Conservation (phyloP, 306 rosid species). For the Castanea crenata region DNA sequence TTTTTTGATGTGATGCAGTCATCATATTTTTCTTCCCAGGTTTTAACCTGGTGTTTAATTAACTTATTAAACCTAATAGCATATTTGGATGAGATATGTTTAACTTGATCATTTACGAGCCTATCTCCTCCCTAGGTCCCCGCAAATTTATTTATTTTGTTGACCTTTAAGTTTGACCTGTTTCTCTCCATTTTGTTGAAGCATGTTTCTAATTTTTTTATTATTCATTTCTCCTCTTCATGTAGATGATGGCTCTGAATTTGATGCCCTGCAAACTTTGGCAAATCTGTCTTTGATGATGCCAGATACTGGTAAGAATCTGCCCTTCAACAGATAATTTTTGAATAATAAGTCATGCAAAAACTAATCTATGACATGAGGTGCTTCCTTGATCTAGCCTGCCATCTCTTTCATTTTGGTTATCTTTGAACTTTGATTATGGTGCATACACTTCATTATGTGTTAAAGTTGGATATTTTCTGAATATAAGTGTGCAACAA, state of each 20-base stretch:
- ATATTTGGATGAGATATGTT: conserved; percentile 11
- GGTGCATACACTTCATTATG: not conserved
- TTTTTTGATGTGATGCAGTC: conserved; percentile 7
- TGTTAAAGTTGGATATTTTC: not conserved
- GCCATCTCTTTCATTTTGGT: conserved; percentile 1
- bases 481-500: not conserved
- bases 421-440: not conserved
- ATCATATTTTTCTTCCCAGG: conserved; percentile 2
- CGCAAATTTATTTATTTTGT: conserved; percentile 1
- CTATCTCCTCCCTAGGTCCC: not conserved
- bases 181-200: conserved; percentile 25
- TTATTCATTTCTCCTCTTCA: conserved; percentile 18
- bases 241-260: conserved; percentile 73
- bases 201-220: conserved; percentile 14
- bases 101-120: not conserved
- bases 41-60: not conserved
- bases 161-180: conserved; percentile 23
- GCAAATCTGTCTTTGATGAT: conserved; percentile 93
- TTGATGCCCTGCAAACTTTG: conserved; percentile 84
- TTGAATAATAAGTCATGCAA: not conserved
- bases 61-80: not conserved
- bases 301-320: conserved; percentile 70
- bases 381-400: conserved; percentile 12
- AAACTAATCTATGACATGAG: not conserved
- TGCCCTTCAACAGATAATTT: not conserved